Conservation (phyloP, 805 yeast genomes). For the Lachancea waltii region DNA sequence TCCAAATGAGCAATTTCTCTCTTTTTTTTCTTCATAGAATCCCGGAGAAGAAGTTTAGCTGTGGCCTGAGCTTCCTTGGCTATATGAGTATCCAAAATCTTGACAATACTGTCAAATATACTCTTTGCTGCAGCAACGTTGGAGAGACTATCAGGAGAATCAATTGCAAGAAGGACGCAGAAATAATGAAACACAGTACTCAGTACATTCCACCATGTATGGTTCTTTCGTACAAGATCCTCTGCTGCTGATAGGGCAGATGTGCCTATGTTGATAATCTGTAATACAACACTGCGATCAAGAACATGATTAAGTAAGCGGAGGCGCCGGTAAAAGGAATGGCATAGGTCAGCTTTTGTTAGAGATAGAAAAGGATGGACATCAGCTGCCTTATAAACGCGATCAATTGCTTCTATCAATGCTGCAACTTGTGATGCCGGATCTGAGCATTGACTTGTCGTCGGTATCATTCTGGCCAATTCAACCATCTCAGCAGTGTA, state of each 20-base stretch:
- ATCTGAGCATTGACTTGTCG: neutral
- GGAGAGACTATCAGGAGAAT: conserved; percentile 11
- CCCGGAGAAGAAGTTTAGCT: conserved; percentile 11
- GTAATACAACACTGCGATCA: conserved; percentile 8
- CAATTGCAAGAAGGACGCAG: conserved; percentile 13
- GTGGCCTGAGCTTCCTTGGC: conserved; percentile 12
- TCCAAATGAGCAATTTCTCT: conserved; percentile 9
- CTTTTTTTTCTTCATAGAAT: conserved; percentile 11
- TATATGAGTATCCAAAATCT: conserved; percentile 8
- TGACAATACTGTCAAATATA: conserved; percentile 6
- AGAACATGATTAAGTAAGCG: conserved; percentile 8
- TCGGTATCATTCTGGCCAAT: conserved; percentile 11
- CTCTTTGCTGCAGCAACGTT: conserved; percentile 9
- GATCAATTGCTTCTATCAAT: conserved; percentile 4
- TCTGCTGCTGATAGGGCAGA: conserved; percentile 8
- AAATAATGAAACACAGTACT: conserved; percentile 12
- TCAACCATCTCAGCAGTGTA: conserved; percentile 4
- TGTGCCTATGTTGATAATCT: conserved; percentile 10
- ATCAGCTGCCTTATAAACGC: conserved; percentile 5
- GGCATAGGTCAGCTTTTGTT: conserved; percentile 11
- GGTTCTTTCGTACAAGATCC: conserved; percentile 7
- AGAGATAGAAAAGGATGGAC: conserved; percentile 10
- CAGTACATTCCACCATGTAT: conserved; percentile 14
- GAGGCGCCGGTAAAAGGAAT: conserved; percentile 12
- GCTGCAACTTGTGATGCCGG: neutral